phyloP scores from a whole-genome alignment of 23 red algal species.

The Pyropia haitanensis region DNA sequence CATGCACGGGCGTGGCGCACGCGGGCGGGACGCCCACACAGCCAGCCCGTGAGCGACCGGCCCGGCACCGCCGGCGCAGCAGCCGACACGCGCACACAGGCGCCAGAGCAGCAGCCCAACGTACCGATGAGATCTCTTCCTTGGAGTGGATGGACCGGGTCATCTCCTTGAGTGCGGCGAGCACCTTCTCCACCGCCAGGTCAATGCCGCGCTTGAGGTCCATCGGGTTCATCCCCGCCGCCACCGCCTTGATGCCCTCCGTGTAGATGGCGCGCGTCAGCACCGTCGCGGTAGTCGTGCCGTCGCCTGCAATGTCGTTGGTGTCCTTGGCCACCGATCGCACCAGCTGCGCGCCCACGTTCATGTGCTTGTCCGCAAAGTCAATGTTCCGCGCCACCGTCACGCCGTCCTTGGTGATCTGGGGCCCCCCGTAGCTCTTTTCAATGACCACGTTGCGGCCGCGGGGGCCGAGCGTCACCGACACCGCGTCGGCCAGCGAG shows the following conservation, averaged over 20 bases:
- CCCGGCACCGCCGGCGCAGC: no score
- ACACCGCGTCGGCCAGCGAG: conserved; percentile 84
- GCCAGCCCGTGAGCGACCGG: no score
- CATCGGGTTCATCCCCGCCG: conserved; percentile 99
- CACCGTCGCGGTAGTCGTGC: conserved; percentile 95
- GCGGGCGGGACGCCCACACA: no score
- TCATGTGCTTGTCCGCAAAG: conserved; percentile 92
- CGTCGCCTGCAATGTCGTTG: conserved; percentile 97
- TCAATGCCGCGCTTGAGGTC: conserved; percentile 97
- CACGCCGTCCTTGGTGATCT: conserved; percentile 99
- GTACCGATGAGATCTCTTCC: conserved; percentile 89
- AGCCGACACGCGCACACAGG: no score
- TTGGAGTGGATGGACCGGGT: conserved; percentile 73
- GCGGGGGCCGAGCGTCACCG: conserved; percentile 81
- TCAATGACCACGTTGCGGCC: conserved; percentile 97
- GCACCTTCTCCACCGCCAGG: conserved; percentile 76
- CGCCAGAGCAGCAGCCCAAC: conserved; percentile 8
- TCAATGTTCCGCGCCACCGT: conserved; percentile 95
- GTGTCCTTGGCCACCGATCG: conserved; percentile 84
- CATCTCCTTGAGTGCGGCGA: conserved; percentile 52
- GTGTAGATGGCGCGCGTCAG: conserved; percentile 89
- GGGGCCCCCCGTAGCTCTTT: conserved; percentile 79
- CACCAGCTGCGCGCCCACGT: conserved; percentile 86
- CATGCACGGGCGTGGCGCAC: no score
- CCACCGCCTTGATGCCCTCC: conserved; percentile 96